These are phyloP conservation scores for Daldinia loculata DNA, from an alignment of 495 filamentous ascomycete genomes.

Conservation along the genomic window DNA sequence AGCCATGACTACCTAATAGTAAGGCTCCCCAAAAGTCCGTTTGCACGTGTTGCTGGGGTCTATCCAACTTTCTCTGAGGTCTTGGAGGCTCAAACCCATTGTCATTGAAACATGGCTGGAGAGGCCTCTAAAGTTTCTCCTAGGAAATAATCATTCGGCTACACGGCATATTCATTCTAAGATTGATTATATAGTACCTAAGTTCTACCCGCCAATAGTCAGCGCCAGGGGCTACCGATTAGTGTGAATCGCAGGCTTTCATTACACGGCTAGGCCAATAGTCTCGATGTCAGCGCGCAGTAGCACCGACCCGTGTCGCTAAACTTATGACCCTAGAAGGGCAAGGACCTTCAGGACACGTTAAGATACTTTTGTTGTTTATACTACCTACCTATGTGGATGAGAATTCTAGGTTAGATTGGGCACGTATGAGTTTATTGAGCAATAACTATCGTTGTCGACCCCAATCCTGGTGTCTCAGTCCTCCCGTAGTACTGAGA, in stretches of 20 bases:
- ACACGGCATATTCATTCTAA: conserved; percentile 5
- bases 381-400: not conserved
- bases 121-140: not conserved
- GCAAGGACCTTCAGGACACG: not conserved
- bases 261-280: conserved; percentile 34
- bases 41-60: not conserved
- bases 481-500: conserved; percentile 5
- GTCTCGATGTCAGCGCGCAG: conserved; percentile 25
- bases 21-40: not conserved
- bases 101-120: not conserved
- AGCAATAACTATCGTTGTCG: conserved; percentile 6
- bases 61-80: not conserved
- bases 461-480: conserved; percentile 8
- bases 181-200: conserved; percentile 2
- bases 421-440: not conserved
- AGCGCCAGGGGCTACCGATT: conserved; percentile 28
- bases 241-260: conserved; percentile 16
- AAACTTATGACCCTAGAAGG: not conserved
- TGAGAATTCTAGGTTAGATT: not conserved
- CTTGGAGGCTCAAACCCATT: not conserved
- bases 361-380: not conserved
- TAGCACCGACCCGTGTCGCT: conserved; percentile 26
- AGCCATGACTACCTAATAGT: not conserved
- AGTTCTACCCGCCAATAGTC: conserved; percentile 23
- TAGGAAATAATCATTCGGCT: conserved; percentile 14